Conservation (phyloP, 768 basidiomycete species). For the Kwoniella botswanensis region DNA sequence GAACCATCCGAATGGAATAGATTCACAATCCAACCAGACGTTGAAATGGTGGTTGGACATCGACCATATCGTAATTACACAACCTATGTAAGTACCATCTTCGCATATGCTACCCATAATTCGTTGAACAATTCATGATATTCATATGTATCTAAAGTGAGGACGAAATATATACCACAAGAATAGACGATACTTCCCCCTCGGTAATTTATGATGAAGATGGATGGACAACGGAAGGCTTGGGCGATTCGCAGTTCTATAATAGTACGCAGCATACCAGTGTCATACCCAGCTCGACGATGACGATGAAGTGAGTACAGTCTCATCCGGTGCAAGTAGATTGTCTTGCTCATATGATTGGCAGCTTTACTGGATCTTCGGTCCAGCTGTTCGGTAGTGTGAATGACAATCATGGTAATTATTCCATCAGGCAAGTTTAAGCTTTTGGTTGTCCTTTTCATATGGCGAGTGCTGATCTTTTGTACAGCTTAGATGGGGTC, state of each 20-base stretch:
- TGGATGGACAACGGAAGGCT: neutral
- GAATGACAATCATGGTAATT: conserved; percentile 30
- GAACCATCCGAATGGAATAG: conserved; percentile 14
- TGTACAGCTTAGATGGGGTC: neutral
- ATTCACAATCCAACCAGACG: conserved; percentile 17
- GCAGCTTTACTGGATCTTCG: conserved; percentile 15
- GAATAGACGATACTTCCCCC: conserved; percentile 35
- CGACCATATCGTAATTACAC: conserved; percentile 36
- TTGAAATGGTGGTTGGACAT: conserved; percentile 36
- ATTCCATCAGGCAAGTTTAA: conserved; percentile 11
- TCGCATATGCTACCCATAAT: neutral
- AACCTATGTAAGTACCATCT: conserved; percentile 21
- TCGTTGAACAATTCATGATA: no score
- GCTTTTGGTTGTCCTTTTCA: no score
- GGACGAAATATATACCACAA: conserved; percentile 21
- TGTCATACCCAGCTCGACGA: conserved; percentile 3
- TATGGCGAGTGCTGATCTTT: no score
- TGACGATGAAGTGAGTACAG: neutral
- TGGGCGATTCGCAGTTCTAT: conserved; percentile 5
- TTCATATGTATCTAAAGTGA: neutral
- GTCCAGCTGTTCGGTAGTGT: conserved; percentile 29
- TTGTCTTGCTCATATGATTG: neutral
- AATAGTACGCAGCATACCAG: conserved; percentile 29
- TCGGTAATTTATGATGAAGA: conserved; percentile 19
- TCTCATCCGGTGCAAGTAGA: neutral